Percentiles rank a stretch among this genome's conserved stretches.
Conservation (phyloP, 345 rosid species). For the Arabis hirsuta region DNA sequence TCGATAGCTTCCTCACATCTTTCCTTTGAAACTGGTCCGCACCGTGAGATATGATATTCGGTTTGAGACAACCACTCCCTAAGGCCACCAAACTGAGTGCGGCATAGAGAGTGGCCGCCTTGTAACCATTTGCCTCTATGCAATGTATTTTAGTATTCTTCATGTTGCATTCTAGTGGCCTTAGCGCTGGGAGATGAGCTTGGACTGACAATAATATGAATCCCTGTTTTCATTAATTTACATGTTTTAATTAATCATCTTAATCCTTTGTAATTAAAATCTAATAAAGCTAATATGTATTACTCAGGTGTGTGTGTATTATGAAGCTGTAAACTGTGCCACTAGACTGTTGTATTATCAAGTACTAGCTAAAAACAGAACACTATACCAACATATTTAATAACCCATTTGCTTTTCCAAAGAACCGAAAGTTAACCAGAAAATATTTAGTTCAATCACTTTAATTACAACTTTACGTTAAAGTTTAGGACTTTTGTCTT, state of each 20-base stretch:
- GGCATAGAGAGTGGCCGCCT: slow-evolving; percentile 63
- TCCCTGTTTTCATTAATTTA: slow-evolving; percentile 56
- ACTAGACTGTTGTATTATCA: neutral
- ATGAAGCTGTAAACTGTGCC: slow-evolving; percentile 5
- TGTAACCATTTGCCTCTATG: slow-evolving; percentile 68
- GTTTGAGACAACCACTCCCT: slow-evolving; percentile 98
- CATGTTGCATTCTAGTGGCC: slow-evolving; percentile 80
- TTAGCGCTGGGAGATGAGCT: slow-evolving; percentile 87
- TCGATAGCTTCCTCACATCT: slow-evolving; percentile 70
- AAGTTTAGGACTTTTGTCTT: slow-evolving; percentile 28
- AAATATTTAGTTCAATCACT: slow-evolving; percentile 21
- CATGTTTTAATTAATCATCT: neutral
- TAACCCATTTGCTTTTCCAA: slow-evolving; percentile 40
- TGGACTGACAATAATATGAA: slow-evolving; percentile 83
- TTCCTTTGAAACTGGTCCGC: slow-evolving; percentile 75
- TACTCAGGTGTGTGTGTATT: neutral
- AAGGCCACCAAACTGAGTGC: slow-evolving; percentile 86
- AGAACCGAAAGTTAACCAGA: slow-evolving; percentile 37
- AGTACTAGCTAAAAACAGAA: neutral
- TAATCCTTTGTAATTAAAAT: neutral
- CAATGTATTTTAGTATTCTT: slow-evolving; percentile 46
- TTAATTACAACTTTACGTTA: slow-evolving; percentile 27
- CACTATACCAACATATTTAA: neutral
- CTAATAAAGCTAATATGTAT: neutral
- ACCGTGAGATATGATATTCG: slow-evolving; percentile 93